Evolutionary conservation across 306 rosid genomes (phyloP), one percentile per base, ranked within the genome.

Genomic region (Vigna unguiculata): DNA sequence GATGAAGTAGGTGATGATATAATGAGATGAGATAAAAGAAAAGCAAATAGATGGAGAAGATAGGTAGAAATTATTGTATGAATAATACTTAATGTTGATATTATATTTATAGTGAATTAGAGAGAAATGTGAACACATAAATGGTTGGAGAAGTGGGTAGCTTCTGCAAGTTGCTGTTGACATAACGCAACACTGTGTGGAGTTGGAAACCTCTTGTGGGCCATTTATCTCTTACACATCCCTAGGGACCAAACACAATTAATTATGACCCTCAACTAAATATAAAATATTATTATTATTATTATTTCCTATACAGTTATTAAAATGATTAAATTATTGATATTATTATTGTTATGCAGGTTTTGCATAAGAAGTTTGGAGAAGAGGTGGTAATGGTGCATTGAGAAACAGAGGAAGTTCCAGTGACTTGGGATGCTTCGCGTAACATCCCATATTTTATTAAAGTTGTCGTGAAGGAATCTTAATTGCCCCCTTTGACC

Each of bases 151-250:
- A 19, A 19, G 71, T 38, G 7, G 30, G 40, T 59, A 46, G 66
- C 41, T 57, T 32, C 32, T 69, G 70, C 82, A 78, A 46, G 20
- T 69, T 69, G 76, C 53, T 28, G 49, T 67, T 46, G 70, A 69
- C 70, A 46, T 58, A 57, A 68, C 20, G 38, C 57, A 68, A 34
- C 61, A 78, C 61, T 58, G 53, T 46, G 34, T 78, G 76, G 40
- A 43, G 11, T 22, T 53, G 80, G 46, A 66, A 66, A 65, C 81
- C 52, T 58, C 17, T 58, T 78, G 82, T 78, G 76, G 71, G 71
- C 63, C 82, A 69, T 59, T 69, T 46, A 15, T 4, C 46, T 17
- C 66, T 54, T 41, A 43, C 47, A 67, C 57, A 53, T 53, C 46
- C 73, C 25, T 11, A 48, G 24, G 17, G 28, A 7, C 10, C 9